Evolutionary conservation across 768 basidiomycete genomes (phyloP), one percentile per base, ranked within the genome.

Genomic region (Amanita polypyramis): DNA sequence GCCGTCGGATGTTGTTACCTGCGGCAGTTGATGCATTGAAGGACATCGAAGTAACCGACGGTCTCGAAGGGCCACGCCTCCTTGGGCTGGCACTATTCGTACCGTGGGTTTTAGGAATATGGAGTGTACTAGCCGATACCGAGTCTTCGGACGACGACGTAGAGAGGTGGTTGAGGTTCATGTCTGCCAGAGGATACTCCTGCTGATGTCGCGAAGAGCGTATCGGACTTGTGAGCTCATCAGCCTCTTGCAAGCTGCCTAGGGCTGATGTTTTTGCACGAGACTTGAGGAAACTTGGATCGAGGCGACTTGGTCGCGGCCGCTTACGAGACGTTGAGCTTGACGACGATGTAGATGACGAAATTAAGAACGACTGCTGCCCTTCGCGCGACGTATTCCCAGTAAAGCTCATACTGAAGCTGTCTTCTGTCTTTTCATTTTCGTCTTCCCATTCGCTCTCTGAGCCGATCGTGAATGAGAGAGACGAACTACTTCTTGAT

Each of bases 371-470:
- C 61, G n/a, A 69, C 67, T n/a, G 65, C 60, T 12, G 75, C 65
- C 47, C 43, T 21, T 45, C 44, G 11, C 44, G 32, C 23, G 45
- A 44, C 10, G 6, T 14, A 9, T 29, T 46, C 5, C 35, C 45
- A 12, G 34, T 14, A 23, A 38, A 17, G 27, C 37, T 38, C 9
- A 80, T 49, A 54, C 70, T 77, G 55, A 85, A 58, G 58, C 82
- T 86, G 43, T 87, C 86, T 6, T 92, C 87, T 1, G 84, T 86
- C 65, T 77, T 85, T 58, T 90, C 87, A 55, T 80, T 78, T 57
- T 90, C 89, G 58, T 91, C 87, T 63, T 91, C 88, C 88, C 89
- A 91, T 49, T 92, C 88, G 60, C 83, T 88, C 55, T 90, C 87
- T 4, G 85, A 87, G 5, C 79, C 74, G 30, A 36, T 27, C 8